A percentile compares a stretch with the other conserved stretches of the same genome.
phyloP scores from a whole-genome alignment of 2,329 filamentous ascomycete species.

The Delphinella strobiligena region DNA sequence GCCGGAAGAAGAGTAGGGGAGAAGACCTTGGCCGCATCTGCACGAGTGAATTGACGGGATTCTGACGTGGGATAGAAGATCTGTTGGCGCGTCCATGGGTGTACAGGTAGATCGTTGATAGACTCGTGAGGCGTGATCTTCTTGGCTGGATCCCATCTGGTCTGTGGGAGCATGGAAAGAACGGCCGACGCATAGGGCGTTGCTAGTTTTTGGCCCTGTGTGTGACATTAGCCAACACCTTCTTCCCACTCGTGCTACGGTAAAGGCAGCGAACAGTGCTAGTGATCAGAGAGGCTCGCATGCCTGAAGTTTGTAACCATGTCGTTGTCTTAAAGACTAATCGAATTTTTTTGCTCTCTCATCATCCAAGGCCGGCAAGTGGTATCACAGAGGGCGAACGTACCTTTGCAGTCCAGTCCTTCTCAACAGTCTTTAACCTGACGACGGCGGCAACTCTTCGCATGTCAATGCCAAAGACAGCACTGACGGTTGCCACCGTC shows the following conservation, averaged over 20 bases:
- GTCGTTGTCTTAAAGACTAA: slow-evolving; percentile 99
- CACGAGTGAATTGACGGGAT: slow-evolving; percentile 51
- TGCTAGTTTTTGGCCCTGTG: slow-evolving; percentile 64
- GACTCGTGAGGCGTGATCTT: slow-evolving; percentile 41
- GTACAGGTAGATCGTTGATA: slow-evolving; percentile 52
- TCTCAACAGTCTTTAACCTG: slow-evolving; percentile 75
- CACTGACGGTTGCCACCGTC: slow-evolving; percentile 64
- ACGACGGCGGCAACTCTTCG: slow-evolving; percentile 76
- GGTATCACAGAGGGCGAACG: too few relatives aligned
- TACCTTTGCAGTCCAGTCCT: slow-evolving; percentile 64
- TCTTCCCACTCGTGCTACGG: background rate
- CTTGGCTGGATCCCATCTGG: slow-evolving; percentile 31
- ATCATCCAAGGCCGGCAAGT: slow-evolving; percentile 44
- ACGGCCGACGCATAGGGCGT: slow-evolving; percentile 66
- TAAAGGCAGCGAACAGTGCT: slow-evolving; percentile 7
- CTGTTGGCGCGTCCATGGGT: slow-evolving; percentile 41
- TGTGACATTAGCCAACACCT: slow-evolving; percentile 2
- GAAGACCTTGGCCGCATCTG: slow-evolving; percentile 53
- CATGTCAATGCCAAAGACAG: slow-evolving; percentile 67
- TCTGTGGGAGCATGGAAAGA: slow-evolving; percentile 66
- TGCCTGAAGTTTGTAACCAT: slow-evolving; percentile 77
- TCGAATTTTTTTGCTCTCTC: slow-evolving; percentile 70
- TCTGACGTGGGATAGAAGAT: slow-evolving; percentile 53
- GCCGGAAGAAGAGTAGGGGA: slow-evolving; percentile 46
- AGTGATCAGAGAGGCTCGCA: slow-evolving; percentile 60